Evolutionary conservation across 495 filamentous ascomycete species (phyloP).

Genomic region (Mycothermus thermophilus): DNA sequence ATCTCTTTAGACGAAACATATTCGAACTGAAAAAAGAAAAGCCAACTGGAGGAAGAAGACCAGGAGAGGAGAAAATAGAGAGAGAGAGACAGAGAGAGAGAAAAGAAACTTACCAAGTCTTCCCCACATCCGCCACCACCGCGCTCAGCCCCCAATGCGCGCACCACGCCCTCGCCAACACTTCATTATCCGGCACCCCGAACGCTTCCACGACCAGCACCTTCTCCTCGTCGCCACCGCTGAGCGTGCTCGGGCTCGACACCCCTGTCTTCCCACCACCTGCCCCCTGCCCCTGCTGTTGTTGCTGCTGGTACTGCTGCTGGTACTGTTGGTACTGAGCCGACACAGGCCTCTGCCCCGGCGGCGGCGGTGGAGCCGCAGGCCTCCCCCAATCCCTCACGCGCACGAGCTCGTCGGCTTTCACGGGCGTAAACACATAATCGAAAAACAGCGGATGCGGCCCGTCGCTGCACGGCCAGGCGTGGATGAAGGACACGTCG

Average conservation of each 20-base stretch:
- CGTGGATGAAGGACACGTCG: conserved; percentile 51
- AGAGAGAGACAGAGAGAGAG: no score
- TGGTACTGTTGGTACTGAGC: background rate
- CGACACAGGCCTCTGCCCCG: conserved; percentile 8
- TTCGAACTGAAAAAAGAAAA: background rate
- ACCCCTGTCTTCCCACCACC: conserved; percentile 1
- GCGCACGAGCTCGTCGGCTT: conserved; percentile 44
- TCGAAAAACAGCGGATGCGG: conserved; percentile 59
- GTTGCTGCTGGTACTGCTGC: background rate
- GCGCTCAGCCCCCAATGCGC: conserved; percentile 54
- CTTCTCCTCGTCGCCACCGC: conserved; percentile 33
- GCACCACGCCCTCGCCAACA: conserved; percentile 60
- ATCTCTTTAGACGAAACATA: background rate
- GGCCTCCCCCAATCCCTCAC: conserved; percentile 55
- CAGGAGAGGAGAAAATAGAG: no score
- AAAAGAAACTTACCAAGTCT: conserved; percentile 43
- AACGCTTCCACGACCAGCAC: conserved; percentile 58
- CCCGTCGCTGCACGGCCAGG: conserved; percentile 53
- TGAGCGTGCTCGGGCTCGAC: conserved; percentile 9
- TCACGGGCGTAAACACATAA: conserved; percentile 41
- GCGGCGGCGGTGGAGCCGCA: no score
- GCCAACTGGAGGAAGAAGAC: no score
- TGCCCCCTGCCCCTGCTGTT: background rate
- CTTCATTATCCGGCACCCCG: conserved; percentile 57
- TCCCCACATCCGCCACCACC: conserved; percentile 48